phyloP scores from a whole-genome alignment of 169 alveolate species.

The Eimeria falciformis region DNA sequence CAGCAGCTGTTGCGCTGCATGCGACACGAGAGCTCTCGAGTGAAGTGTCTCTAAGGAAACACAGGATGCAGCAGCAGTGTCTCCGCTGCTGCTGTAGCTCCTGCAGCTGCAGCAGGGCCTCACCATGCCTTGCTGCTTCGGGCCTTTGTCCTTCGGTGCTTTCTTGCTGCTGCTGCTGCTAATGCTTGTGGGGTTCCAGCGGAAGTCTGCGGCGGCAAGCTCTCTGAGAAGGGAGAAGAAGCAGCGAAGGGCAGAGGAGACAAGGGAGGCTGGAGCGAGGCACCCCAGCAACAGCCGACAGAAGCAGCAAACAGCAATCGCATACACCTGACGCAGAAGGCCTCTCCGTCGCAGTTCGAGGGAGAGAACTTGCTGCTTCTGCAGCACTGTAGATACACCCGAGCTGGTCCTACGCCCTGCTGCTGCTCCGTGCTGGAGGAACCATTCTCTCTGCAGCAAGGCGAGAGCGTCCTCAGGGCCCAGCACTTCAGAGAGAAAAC shows the following conservation, averaged over 20 bases:
- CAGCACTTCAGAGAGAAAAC: slow-evolving; percentile 37
- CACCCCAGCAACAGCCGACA: slow-evolving; percentile 54
- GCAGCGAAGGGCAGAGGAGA: background rate
- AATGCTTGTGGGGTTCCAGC: slow-evolving; percentile 42
- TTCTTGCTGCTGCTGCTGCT: slow-evolving; percentile 38
- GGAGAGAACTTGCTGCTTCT: background rate
- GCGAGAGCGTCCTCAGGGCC: slow-evolving; percentile 33
- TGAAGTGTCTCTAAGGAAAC: slow-evolving; percentile 63
- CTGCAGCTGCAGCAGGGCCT: slow-evolving; percentile 57
- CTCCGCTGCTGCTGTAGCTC: background rate
- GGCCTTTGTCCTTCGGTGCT: slow-evolving; percentile 22
- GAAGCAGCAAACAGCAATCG: slow-evolving; percentile 31
- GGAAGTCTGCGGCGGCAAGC: slow-evolving; percentile 27
- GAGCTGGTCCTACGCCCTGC: slow-evolving; percentile 7
- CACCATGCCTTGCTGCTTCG: slow-evolving; percentile 11
- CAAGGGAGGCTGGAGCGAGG: slow-evolving; percentile 33
- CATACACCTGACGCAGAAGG: slow-evolving; percentile 34
- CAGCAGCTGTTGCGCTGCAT: slow-evolving; percentile 63
- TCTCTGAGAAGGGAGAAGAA: slow-evolving; percentile 37
- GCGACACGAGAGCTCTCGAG: slow-evolving; percentile 63
- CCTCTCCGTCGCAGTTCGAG: slow-evolving; percentile 14
- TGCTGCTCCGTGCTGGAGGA: slow-evolving; percentile 1
- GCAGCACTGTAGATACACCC: background rate
- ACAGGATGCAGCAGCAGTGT: slow-evolving; percentile 3
- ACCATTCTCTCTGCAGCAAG: slow-evolving; percentile 56